A percentile compares a stretch with the other conserved stretches of the same genome.
These are phyloP conservation scores for Exserohilum rostratum DNA, from an alignment of 2,329 filamentous ascomycete species.

Conservation along the genomic window DNA sequence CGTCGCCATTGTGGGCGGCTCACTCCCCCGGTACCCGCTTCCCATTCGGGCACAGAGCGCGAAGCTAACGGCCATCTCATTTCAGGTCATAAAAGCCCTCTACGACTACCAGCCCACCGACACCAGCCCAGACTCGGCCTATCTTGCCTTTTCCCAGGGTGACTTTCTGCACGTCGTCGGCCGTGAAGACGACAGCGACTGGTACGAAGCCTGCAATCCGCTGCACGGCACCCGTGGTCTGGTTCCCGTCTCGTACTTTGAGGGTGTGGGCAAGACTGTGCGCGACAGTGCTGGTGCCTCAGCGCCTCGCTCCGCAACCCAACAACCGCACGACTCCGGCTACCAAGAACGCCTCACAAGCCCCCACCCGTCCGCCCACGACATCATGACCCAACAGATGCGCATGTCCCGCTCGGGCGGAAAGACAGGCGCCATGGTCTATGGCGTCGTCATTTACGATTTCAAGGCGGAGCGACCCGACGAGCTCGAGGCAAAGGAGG, in stretches of 20 bases:
- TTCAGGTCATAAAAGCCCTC: slow-evolving; percentile 91
- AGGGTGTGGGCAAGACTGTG: slow-evolving; percentile 88
- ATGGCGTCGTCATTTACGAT: slow-evolving; percentile 96
- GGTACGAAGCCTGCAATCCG: slow-evolving; percentile 99
- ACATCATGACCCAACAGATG: slow-evolving; percentile 36
- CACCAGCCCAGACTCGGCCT: slow-evolving; percentile 61
- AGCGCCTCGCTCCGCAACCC: slow-evolving; percentile 46
- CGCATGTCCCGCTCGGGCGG: slow-evolving; percentile 53
- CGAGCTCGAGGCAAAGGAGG: slow-evolving; percentile 91
- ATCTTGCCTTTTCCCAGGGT: slow-evolving; percentile 89
- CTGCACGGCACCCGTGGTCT: slow-evolving; percentile 86
- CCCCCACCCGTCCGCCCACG: slow-evolving; percentile 38
- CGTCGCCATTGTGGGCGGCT: slow-evolving; percentile 5
- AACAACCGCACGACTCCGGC: slow-evolving; percentile 83
- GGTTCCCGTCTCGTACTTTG: slow-evolving; percentile 93
- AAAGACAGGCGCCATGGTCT: slow-evolving; percentile 83
- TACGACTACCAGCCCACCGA: slow-evolving; percentile 89
- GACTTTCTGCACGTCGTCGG: slow-evolving; percentile 99
- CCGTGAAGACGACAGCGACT: slow-evolving; percentile 90
- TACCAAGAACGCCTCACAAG: slow-evolving; percentile 68
- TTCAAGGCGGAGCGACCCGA: slow-evolving; percentile 95
- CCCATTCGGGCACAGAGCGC: slow-evolving; percentile 29
- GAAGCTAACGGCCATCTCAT: slow-evolving; percentile 34
- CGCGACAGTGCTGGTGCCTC: slow-evolving; percentile 72
- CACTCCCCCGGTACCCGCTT: slow-evolving; percentile 19